Percentiles rank a stretch among this genome's conserved stretches.
Conservation (phyloP, 1,284 basidiomycete species). For the Phylloboletellus chloephorus region DNA sequence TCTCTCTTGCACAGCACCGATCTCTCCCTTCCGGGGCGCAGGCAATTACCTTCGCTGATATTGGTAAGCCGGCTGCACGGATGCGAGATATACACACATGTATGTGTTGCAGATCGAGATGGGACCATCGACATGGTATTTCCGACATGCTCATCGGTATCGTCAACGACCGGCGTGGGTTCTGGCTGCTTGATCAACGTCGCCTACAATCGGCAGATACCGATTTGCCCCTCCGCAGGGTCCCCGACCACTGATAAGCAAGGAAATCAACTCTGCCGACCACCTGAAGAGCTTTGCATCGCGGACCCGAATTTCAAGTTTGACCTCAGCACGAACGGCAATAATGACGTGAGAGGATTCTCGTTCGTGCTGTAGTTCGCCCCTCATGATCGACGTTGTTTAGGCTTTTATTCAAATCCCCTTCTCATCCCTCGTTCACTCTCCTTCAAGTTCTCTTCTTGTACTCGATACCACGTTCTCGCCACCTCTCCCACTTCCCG, state of each 20-base stretch:
- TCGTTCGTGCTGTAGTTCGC: background rate
- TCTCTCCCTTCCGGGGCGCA: conserved; percentile 75
- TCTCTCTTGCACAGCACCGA: conserved; percentile 63
- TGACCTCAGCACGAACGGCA: conserved; percentile 50
- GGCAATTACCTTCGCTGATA: conserved; percentile 85
- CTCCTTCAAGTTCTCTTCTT: conserved; percentile 51
- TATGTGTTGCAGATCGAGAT: conserved; percentile 67
- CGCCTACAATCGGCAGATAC: conserved; percentile 89
- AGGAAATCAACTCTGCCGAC: conserved; percentile 61
- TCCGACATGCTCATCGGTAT: conserved; percentile 73
- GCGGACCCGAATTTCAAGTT: conserved; percentile 81
- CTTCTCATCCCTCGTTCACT: conserved; percentile 53
- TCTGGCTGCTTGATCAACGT: conserved; percentile 82
- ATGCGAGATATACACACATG: background rate
- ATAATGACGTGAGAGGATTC: conserved; percentile 50
- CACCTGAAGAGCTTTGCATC: conserved; percentile 76
- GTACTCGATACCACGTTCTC: conserved; percentile 60
- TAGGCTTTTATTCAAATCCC: conserved; percentile 69
- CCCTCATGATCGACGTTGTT: conserved; percentile 3
- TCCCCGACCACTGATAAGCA: conserved; percentile 42
- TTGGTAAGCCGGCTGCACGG: conserved; percentile 54
- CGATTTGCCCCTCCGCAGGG: conserved; percentile 62
- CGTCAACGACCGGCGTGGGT: conserved; percentile 63
- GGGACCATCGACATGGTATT: conserved; percentile 96
- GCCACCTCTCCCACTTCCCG: conserved; percentile 67